Base-by-base conservation (phyloP, 169 alveolate species). In the Miamiensis avidus region DNA sequence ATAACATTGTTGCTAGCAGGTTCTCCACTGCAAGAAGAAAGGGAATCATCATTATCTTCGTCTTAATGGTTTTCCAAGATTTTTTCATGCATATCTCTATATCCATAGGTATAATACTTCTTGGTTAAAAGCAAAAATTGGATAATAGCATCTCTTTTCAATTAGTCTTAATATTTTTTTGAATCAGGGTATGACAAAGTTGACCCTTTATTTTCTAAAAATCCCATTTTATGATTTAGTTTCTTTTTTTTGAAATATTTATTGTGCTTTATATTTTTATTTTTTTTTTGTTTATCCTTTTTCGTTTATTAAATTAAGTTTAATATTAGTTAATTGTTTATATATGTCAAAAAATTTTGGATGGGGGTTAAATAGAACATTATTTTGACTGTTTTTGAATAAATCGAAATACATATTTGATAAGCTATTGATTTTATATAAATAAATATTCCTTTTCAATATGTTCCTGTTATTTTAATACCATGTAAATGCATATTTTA, bases 61-160 rank as follows among this genome's bases (percentile, higher is more conserved):
- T 78, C 81, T 31, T 84, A 64, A 27, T 33, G 29, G 34, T 76
- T 29, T 65, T 89, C 86, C 32, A 88, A 86, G 34, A 81, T 87
- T 33, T 81, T 82, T 30, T 4, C 4, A 20, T 49, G 69, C 69
- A 49, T 49, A 20, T 49, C 69, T 49, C 26, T 49, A 49, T 49
- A 49, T 49, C 69, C 69, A 20, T 49, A 49, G 20, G 4, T 49
- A 11, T 11, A 49, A 20, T 49, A 49, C 20, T 49, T 49, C 69
- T 91, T 76, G 79, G 74, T 88, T 1, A 93, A 81, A 74, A 82
- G 85, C 65, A 91, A 31, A 82, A 90, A 88, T 76, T 93, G 86
- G 31, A 74, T 34, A 15, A 92, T 82, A 1, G 95, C 97, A 49
- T 88, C 83, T 32, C 65, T 31, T 74, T 92, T 91, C 34, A 91